phyloP scores from a whole-genome alignment of 164 flowering plant genomes.

The Aristolochia contorta region DNA sequence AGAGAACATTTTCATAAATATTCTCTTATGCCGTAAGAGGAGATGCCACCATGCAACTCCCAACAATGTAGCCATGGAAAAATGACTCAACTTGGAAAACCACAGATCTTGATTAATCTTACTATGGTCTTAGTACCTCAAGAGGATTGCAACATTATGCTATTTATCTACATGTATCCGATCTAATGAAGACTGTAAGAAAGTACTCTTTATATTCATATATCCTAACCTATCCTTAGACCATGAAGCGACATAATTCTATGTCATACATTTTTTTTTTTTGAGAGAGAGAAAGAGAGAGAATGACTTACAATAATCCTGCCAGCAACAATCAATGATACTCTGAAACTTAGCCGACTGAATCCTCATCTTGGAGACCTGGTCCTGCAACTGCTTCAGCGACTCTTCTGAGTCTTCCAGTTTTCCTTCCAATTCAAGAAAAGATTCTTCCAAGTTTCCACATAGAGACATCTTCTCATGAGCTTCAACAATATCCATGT shows the following conservation, averaged over 20 bases:
- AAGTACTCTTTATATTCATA: background rate
- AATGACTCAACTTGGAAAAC: too few relatives aligned
- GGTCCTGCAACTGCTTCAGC: conserved; percentile 51
- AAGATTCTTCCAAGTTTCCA: conserved; percentile 25
- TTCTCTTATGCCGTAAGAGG: too few relatives aligned
- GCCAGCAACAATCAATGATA: conserved; percentile 23
- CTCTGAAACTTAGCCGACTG: conserved; percentile 50
- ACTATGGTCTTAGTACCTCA: too few relatives aligned
- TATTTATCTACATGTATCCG: background rate
- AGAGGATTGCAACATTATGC: background rate
- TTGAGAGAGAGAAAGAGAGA: too few relatives aligned
- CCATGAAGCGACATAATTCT: too few relatives aligned
- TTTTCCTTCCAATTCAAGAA: conserved; percentile 36
- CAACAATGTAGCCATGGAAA: too few relatives aligned
- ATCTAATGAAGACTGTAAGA: background rate
- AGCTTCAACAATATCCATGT: conserved; percentile 33
- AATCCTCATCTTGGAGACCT: conserved; percentile 42
- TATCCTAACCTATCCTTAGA: background rate
- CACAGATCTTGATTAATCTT: too few relatives aligned
- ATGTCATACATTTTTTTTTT: too few relatives aligned
- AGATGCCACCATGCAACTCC: too few relatives aligned
- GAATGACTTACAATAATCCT: conserved; percentile 33
- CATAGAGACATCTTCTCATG: conserved; percentile 31
- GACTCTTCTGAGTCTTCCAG: conserved; percentile 51
- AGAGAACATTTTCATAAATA: too few relatives aligned